A percentile compares a stretch with the other conserved stretches of the same genome.
These are phyloP conservation scores for Dillenia suffruticosa DNA, from an alignment of 164 flowering plant species.

Conservation along the genomic window DNA sequence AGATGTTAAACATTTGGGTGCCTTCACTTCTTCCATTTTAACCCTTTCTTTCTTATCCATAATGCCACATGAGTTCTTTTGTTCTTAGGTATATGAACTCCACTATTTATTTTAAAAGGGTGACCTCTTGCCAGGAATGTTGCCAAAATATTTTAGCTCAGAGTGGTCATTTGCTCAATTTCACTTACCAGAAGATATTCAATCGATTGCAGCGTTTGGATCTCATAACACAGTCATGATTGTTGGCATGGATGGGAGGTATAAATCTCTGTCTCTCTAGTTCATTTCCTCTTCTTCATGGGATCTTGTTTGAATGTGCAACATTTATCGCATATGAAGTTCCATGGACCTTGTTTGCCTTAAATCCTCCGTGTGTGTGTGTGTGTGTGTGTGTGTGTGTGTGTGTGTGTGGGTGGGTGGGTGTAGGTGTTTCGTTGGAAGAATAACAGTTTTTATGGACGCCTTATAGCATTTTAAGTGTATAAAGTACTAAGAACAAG, in stretches of 20 bases:
- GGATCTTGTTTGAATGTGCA: not conserved
- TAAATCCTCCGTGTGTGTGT: too few relatives aligned
- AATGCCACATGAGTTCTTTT: not conserved
- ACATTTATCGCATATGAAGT: not conserved
- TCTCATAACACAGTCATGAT: conserved; percentile 66
- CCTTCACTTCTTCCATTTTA: not conserved
- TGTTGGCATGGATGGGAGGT: conserved; percentile 95
- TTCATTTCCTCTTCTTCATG: too few relatives aligned
- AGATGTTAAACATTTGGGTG: too few relatives aligned
- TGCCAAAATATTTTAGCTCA: conserved; percentile 91
- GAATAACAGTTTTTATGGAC: too few relatives aligned
- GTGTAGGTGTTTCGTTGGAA: too few relatives aligned
- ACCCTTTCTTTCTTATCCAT: not conserved
- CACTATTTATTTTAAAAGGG: not conserved
- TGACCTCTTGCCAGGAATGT: conserved; percentile 42
- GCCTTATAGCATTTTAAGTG: too few relatives aligned
- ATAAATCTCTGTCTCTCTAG: not conserved
- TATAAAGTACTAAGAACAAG: too few relatives aligned
- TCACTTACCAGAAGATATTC: conserved; percentile 61
- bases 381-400: too few relatives aligned
- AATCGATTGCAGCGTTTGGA: conserved; percentile 74
- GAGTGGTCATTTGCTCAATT: conserved; percentile 96
- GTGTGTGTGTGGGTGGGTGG: too few relatives aligned
- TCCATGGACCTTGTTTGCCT: not conserved
- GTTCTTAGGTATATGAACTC: not conserved